These are phyloP conservation scores for Grosmannia serpens DNA, from an alignment of 2,329 filamentous ascomycete species.

Conservation along the genomic window DNA sequence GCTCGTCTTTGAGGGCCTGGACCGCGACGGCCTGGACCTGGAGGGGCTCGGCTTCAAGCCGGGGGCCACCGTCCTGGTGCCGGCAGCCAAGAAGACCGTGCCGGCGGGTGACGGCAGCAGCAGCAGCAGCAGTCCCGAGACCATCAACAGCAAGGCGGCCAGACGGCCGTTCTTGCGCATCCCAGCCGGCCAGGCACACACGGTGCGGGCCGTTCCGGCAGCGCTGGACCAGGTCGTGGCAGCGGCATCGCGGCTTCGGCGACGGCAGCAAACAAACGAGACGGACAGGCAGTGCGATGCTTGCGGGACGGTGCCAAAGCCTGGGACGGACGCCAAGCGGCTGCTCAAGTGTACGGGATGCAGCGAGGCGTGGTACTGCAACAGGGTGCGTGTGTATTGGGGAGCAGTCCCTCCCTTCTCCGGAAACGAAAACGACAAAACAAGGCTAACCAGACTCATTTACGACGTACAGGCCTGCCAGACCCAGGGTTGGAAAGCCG, in stretches of 20 bases:
- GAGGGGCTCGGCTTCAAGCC: conserved; percentile 21
- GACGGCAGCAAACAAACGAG: background rate
- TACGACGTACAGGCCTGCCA: conserved; percentile 26
- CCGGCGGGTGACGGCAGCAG: conserved; percentile 12
- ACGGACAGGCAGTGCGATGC: background rate
- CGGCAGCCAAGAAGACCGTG: conserved; percentile 21
- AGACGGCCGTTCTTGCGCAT: conserved; percentile 29
- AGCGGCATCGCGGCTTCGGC: conserved; percentile 15
- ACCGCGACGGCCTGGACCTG: conserved; percentile 23
- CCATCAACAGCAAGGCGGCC: conserved; percentile 16
- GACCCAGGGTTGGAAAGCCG: conserved; percentile 28
- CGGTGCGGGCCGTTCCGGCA: conserved; percentile 24
- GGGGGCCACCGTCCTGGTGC: conserved; percentile 27
- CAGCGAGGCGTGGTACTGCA: conserved; percentile 31
- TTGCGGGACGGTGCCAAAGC: background rate
- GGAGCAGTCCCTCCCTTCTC: background rate
- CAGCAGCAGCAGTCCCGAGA: conserved; percentile 10
- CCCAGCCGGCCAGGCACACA: conserved; percentile 18
- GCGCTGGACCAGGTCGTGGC: conserved; percentile 19
- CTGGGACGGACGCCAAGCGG: background rate
- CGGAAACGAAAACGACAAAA: background rate
- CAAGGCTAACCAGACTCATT: background rate
- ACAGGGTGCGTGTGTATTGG: conserved; percentile 25
- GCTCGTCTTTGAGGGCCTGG: conserved; percentile 31
- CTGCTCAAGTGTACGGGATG: conserved; percentile 32